These are phyloP conservation scores for Talaromyces adpressus DNA, from an alignment of 495 filamentous ascomycete genomes.

Conservation along the genomic window DNA sequence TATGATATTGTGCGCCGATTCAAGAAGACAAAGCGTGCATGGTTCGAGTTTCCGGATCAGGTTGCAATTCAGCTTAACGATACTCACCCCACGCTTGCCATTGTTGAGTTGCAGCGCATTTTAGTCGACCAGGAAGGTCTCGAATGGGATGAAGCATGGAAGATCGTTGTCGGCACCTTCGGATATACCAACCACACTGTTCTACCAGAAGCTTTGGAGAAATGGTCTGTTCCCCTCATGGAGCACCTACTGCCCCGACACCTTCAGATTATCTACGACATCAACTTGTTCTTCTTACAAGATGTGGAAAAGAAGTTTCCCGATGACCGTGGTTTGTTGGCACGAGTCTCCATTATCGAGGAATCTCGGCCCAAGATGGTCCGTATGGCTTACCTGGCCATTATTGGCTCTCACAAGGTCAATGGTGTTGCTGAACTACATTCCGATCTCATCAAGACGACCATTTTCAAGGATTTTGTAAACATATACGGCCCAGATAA, in stretches of 20 bases:
- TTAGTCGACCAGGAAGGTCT: constrained; percentile 83
- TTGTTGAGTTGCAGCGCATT: constrained; percentile 92
- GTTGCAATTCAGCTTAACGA: constrained; percentile 98
- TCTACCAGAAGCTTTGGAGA: constrained; percentile 92
- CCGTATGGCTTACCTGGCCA: constrained; percentile 89
- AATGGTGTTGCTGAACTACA: constrained; percentile 97
- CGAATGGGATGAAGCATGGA: constrained; percentile 91
- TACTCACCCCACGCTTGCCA: constrained; percentile 92
- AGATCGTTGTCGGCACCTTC: constrained; percentile 69
- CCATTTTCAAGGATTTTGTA: constrained; percentile 99
- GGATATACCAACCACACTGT: constrained; percentile 99
- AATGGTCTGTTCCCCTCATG: constrained; percentile 92
- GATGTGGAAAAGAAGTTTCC: constrained; percentile 83
- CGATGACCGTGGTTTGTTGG: constrained; percentile 76
- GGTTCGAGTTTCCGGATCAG: constrained; percentile 89
- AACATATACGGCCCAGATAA: constrained; percentile 89
- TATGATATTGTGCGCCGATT: constrained; percentile 95
- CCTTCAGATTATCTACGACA: constrained; percentile 96
- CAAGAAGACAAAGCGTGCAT: constrained; percentile 90
- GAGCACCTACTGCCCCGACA: constrained; percentile 92
- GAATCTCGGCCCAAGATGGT: constrained; percentile 97
- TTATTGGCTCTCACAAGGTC: constrained; percentile 98
- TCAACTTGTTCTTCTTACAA: constrained; percentile 92
- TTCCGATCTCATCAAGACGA: constrained; percentile 93
- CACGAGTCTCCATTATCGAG: constrained; percentile 89